Evolutionary conservation across 1,139 yeast species (phyloP), one percentile per base, ranked within the genome.

Genomic region (Yamadazyma atmosphaerica): DNA sequence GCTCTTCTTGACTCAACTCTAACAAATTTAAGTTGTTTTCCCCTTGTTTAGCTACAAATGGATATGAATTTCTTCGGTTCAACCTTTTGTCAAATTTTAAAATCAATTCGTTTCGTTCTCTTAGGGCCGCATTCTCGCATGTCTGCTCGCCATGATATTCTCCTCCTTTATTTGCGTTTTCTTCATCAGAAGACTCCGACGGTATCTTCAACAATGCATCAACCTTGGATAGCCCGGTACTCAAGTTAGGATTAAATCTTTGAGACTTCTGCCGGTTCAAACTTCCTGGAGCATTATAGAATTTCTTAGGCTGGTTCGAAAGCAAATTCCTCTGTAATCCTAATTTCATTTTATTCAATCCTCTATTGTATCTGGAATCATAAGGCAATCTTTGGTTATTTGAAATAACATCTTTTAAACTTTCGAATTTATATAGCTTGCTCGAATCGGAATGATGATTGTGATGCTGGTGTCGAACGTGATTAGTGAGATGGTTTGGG

Each of bases 1-100:
- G 51, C 12, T 57, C 46, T 41, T 42, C 52, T 4, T 32, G 35
- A 3, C 34, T 24, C 19, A 34, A 28, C 19, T 43, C 44, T 32
- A 68, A 50, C 1, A 59, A 53, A 37, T 63, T 60, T 21, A 65
- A 47, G 38, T 64, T 68, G 4, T 56, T 45, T 18, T 72, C 76
- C 6, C 42, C 33, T 2, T 18, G 13, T 2, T 11, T 11, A 4
- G 25, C 18, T 7, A 60, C 35, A 31, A 56, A 60, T 2, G 83
- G 82, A 36, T 46, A 67, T 1, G 83, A 75, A 37, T 63, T 61
- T 37, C 83, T 59, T 43, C 81, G 55, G 36, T 67, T 65, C 41
- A 73, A 52, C 11, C 55, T 29, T 15, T 24, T 32, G 32, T 53
- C 39, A 23, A 58, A 36, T 15, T 35, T 23, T 10, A 10, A 15